A percentile compares a stretch with the other conserved stretches of the same genome.
These are phyloP conservation scores for Annona cherimola DNA, from an alignment of 164 flowering plant species.

Conservation along the genomic window DNA sequence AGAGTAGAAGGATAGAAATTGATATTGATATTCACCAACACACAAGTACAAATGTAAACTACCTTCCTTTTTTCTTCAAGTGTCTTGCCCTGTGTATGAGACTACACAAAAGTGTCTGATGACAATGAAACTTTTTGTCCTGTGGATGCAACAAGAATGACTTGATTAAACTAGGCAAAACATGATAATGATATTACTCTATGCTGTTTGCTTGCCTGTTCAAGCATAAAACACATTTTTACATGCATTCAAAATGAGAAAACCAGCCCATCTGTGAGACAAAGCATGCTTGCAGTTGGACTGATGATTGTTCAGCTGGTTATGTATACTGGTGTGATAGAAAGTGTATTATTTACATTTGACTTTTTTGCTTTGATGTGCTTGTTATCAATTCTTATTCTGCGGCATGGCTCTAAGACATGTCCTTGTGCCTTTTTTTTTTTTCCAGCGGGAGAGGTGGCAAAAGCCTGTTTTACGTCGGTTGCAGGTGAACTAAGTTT, in stretches of 20 bases:
- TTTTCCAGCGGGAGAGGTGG: slow-evolving; percentile 83
- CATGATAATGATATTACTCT: not conserved
- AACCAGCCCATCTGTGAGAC: not conserved
- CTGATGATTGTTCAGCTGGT: not conserved
- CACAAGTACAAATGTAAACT: no score
- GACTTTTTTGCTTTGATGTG: not conserved
- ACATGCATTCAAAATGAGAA: not conserved
- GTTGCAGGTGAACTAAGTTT: slow-evolving; percentile 61
- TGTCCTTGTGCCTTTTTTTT: slow-evolving; percentile 5
- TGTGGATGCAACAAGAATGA: no score
- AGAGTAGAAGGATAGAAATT: no score
- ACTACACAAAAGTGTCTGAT: no score
- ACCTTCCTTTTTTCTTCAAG: no score
- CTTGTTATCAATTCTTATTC: not conserved
- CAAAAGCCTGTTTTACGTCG: slow-evolving; percentile 93
- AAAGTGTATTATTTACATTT: not conserved
- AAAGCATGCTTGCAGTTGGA: not conserved
- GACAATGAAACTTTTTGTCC: no score
- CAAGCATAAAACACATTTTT: not conserved
- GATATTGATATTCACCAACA: no score
- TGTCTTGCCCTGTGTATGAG: no score
- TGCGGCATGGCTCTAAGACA: not conserved
- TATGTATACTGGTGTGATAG: no score
- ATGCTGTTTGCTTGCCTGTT: not conserved
- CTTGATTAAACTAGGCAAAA: not conserved